phyloP scores from a whole-genome alignment of 2,329 filamentous ascomycete species.

The Fusarium multiceps region DNA sequence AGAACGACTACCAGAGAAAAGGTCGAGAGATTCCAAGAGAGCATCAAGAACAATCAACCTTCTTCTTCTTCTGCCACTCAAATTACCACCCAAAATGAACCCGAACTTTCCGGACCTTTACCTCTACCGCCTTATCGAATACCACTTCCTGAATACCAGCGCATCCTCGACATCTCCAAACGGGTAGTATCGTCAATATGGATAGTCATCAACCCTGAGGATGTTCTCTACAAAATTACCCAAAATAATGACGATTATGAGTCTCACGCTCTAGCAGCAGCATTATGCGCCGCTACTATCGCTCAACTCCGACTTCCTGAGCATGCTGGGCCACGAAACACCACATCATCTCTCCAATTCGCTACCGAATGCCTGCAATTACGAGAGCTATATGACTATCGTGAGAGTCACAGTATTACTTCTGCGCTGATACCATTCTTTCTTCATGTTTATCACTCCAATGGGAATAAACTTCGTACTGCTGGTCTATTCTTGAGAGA shows the following conservation, averaged over 20 bases:
- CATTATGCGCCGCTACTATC: conserved; percentile 45
- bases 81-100: no score
- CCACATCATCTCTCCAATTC: conserved; percentile 32
- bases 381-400: conserved; percentile 41
- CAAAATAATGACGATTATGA: conserved; percentile 33
- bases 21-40: conserved; percentile 31
- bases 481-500: conserved; percentile 42
- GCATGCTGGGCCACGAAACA: conserved; percentile 28
- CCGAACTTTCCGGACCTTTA: not conserved
- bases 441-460: conserved; percentile 46
- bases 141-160: conserved; percentile 36
- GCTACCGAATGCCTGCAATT: conserved; percentile 30
- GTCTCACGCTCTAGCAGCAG: conserved; percentile 40
- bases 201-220: conserved; percentile 42
- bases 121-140: conserved; percentile 23
- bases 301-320: conserved; percentile 44
- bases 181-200: conserved; percentile 37
- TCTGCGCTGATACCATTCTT: conserved; percentile 46
- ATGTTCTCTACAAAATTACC: conserved; percentile 29
- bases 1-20: conserved; percentile 27
- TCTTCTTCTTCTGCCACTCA: not conserved
- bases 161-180: conserved; percentile 38
- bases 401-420: conserved; percentile 32
- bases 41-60: conserved; percentile 14
- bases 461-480: conserved; percentile 44